Base-by-base conservation (phyloP, 1,139 yeast species). In the Suhomyces bokatorum region DNA sequence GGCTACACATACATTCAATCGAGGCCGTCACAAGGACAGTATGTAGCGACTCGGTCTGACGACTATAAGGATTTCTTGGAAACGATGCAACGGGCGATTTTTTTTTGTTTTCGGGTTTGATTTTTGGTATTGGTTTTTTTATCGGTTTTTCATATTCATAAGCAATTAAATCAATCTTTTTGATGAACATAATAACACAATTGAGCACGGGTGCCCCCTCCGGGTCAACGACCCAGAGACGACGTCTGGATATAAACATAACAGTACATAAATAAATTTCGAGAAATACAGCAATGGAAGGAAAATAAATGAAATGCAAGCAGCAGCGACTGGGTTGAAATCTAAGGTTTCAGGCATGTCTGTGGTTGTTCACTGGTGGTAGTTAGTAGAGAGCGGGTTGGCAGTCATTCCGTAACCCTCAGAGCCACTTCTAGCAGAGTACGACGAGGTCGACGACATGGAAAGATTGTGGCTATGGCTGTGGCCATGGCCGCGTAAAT, bases 101-200 rank as follows among this genome's bases (percentile, higher is more conserved):
- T 16, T 35, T 35, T 37, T 30, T 24, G 26, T 29, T 29, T 36
- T 36, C 17, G 32, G 30, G 32, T 17, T 32, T 13, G 36, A 34
- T 14, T 34, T 34, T 34, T 34, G 15, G 16, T 32, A 16, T 20
- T 20, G 35, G n/a, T 22, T 31, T 30, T 35, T 35, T 35, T 30
- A 27, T 20, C 29, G 29, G 15, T 29, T 35, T 40, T 40, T 22
- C 15, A 13, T 20, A 29, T 40, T 39, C 38, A 34, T 39, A 28
- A 39, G 32, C 35, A 32, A 39, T 39, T 39, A 39, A 33, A 39
- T 32, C 37, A 39, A 28, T 13, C 37, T 15, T 29, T 28, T 17
- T 40, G 26, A 31, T 27, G 27, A 42, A 35, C 40, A 36, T 42
- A 33, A 37, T 42, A 42, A 42, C 44, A 42, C 44, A 42, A 26